Conservation (phyloP, 768 basidiomycete genomes). For the Rhodotorula diobovata region DNA sequence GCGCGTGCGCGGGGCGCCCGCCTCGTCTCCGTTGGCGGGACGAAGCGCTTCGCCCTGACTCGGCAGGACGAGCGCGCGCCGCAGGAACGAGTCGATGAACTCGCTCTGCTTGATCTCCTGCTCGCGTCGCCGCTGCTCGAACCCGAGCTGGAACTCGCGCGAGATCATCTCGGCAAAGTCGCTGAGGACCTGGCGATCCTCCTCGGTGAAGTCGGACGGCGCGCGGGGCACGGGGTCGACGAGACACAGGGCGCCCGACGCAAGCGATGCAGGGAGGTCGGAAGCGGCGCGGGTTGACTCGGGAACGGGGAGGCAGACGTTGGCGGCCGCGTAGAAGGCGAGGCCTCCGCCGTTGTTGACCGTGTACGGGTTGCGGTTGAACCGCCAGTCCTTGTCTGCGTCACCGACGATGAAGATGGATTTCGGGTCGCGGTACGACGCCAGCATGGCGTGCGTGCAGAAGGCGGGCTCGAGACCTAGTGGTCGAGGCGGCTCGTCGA, state of each 20-base stretch:
- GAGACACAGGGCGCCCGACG: constrained; percentile 27
- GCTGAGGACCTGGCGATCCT: constrained; percentile 22
- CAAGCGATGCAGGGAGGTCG: constrained; percentile 8
- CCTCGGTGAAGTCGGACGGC: constrained; percentile 3
- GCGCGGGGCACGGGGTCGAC: constrained; percentile 9
- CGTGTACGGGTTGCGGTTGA: constrained; percentile 17
- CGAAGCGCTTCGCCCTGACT: neutral
- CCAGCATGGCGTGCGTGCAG: constrained; percentile 26
- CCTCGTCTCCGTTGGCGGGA: neutral
- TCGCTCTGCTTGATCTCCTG: constrained; percentile 19
- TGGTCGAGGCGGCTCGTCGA: constrained; percentile 9
- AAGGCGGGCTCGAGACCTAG: constrained; percentile 11
- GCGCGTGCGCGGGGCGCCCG: neutral
- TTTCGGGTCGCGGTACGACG: constrained; percentile 10
- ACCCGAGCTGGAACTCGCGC: constrained; percentile 31
- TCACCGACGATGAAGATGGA: constrained; percentile 27
- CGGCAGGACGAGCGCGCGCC: constrained; percentile 27
- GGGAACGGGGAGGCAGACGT: constrained; percentile 16
- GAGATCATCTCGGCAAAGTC: constrained; percentile 34
- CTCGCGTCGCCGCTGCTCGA: constrained; percentile 24
- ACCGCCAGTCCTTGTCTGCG: constrained; percentile 31
- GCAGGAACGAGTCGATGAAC: constrained; percentile 20
- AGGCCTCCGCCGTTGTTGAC: constrained; percentile 5
- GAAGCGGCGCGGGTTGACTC: neutral
- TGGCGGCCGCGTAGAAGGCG: constrained; percentile 24